Percentiles rank a stretch among this genome's conserved stretches.
phyloP scores from a whole-genome alignment of 176 grass and related monocot species.

The Puya raimondii region DNA sequence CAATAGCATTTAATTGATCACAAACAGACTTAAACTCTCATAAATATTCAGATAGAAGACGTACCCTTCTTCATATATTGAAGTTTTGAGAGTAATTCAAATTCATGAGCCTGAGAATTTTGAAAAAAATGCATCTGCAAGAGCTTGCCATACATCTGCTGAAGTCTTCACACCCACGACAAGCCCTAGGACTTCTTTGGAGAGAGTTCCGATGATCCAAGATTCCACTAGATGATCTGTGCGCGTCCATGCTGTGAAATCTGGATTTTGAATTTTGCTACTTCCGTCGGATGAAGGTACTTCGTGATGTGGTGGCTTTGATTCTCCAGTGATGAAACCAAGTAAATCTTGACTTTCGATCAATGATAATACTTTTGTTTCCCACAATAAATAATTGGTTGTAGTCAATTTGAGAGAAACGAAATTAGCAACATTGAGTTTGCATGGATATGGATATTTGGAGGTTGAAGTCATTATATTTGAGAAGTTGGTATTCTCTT shows the following conservation, averaged over 20 bases:
- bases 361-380: background rate
- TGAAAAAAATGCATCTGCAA: background rate
- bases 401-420: background rate
- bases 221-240: background rate
- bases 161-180: background rate
- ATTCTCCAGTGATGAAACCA: background rate
- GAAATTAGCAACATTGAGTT: background rate
- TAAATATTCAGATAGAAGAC: too few relatives aligned
- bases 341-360: background rate
- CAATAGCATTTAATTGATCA: too few relatives aligned
- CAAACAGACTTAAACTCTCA: too few relatives aligned
- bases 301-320: background rate
- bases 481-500: too few relatives aligned
- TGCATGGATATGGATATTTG: background rate
- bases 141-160: background rate
- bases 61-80: too few relatives aligned
- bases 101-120: background rate
- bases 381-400: background rate
- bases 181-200: background rate
- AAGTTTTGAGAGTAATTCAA: background rate
- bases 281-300: too few relatives aligned
- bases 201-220: background rate
- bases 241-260: too few relatives aligned
- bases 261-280: too few relatives aligned
- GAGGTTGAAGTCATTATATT: too few relatives aligned